A percentile compares a stretch with the other conserved stretches of the same genome.
phyloP scores from a whole-genome alignment of 768 basidiomycete genomes.

The Pisolithus sp. region DNA sequence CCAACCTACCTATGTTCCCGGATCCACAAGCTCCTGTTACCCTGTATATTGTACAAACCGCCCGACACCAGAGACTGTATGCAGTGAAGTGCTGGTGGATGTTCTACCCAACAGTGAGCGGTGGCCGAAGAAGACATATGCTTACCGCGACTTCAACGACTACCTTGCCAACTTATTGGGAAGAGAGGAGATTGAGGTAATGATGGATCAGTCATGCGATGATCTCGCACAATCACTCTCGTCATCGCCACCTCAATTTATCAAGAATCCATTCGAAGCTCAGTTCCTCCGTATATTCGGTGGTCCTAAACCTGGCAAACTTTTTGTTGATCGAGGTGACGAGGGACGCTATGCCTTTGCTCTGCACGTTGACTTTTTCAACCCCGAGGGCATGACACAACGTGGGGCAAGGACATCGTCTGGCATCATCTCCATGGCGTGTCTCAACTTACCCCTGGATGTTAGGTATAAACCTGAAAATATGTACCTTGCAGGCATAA shows the following conservation, averaged over 20 bases:
- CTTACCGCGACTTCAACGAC: constrained; percentile 4
- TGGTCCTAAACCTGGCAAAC: not conserved
- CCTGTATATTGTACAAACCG: too few species aligned
- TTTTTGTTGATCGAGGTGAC: constrained; percentile 2
- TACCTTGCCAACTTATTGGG: not conserved
- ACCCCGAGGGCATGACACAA: too few species aligned
- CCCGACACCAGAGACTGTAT: not conserved
- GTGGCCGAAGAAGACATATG: not conserved
- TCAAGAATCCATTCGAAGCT: not conserved
- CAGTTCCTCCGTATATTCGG: constrained; percentile 12
- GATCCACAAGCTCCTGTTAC: too few species aligned
- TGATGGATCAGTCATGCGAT: not conserved
- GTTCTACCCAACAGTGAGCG: not conserved
- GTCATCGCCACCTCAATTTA: not conserved
- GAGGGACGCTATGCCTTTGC: too few species aligned
- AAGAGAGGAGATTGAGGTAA: not conserved
- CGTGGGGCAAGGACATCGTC: too few species aligned
- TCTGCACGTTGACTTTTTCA: too few species aligned
- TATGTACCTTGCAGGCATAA: too few species aligned
- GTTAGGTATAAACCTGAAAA: too few species aligned
- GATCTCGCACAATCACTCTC: not conserved
- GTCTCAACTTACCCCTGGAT: too few species aligned
- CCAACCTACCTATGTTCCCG: too few species aligned
- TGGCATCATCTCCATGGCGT: too few species aligned
- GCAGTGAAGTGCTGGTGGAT: not conserved